phyloP scores from a whole-genome alignment of 2,329 filamentous ascomycete species.

The Simplicillium sp. region DNA sequence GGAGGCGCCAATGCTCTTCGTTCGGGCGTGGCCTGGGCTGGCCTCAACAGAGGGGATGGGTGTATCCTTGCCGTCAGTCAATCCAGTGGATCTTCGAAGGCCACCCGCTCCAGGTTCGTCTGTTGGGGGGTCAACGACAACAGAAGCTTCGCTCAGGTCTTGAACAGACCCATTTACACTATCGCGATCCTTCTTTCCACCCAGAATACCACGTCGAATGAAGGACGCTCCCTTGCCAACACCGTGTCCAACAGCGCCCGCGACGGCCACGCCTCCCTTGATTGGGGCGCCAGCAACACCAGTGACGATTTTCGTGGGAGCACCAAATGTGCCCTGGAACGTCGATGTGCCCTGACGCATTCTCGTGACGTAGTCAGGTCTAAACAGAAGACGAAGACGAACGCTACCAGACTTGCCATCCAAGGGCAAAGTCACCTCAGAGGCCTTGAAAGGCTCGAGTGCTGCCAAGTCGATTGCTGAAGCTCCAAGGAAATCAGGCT shows the following conservation, averaged over 20 bases:
- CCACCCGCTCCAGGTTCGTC: conserved; percentile 26
- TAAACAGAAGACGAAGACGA: conserved; percentile 80
- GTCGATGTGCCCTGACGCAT: conserved; percentile 84
- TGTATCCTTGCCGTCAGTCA: conserved; percentile 17
- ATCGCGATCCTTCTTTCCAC: conserved; percentile 54
- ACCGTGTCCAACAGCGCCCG: conserved; percentile 60
- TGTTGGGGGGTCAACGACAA: background rate
- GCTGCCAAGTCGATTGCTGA: conserved; percentile 66
- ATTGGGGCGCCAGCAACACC: conserved; percentile 79
- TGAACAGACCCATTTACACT: conserved; percentile 36
- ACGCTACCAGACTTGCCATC: conserved; percentile 86
- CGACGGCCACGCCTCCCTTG: conserved; percentile 78
- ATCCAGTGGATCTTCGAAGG: conserved; percentile 30
- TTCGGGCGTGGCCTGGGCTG: conserved; percentile 33
- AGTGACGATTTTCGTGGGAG: conserved; percentile 79
- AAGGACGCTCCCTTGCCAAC: conserved; percentile 89
- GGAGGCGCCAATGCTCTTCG: conserved; percentile 51
- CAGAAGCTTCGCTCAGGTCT: conserved; percentile 24
- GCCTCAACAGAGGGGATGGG: conserved; percentile 4
- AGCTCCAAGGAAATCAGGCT: conserved; percentile 80
- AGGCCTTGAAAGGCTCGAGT: conserved; percentile 75
- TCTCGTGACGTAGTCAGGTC: conserved; percentile 81
- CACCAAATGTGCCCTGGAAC: conserved; percentile 82
- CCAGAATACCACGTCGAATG: conserved; percentile 73
- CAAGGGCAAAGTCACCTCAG: conserved; percentile 64